Evolutionary conservation across 1,284 basidiomycete genomes (phyloP), one percentile per base, ranked within the genome.

Genomic region (Ustilago loliicola): DNA sequence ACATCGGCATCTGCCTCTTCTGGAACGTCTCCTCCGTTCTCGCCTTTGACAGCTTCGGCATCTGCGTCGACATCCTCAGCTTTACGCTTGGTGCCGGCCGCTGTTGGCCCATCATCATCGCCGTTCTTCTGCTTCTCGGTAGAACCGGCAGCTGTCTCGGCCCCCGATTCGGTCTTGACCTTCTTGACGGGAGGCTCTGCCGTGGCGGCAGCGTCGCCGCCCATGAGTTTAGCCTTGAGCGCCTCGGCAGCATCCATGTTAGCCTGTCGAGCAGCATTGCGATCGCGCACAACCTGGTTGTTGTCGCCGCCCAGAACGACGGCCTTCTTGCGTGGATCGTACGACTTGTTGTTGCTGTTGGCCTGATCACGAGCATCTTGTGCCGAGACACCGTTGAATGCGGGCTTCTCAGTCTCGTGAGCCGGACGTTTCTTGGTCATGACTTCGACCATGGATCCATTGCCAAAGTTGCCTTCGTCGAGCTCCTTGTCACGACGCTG

Each of bases 201-300:
- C 29, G 50, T 38, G 15, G 56, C 45, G 2, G 50, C 51, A 47
- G 45, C 19, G 13, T n/a, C 21, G 32, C 32, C 64, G 42, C 92
- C 92, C 70, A 91, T 90, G 77, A 99, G 88, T 87, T 98, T 94
- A 59, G 95, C 95, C 87, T 94, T 96, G 80, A 99, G 89, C 85
- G 92, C 91, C 85, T 98, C 94, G 66, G 95, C 96, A 51, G 96
- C 96, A 87, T 91, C 94, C 90, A 98, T 91, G 85, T 99, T 98
- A 17, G 96, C 96, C 91, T 97, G 92, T 66, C 96, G 69, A 9
- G 82, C 82, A 32, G 82, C 78, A 21, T 79, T 77, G 25, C 80
- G 80, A 47, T 83, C 74, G 23, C 68, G 58, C 21, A 85, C 80
- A 10, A 84, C 77, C 40, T 84, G 70, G 52, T 76, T 78, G 57